Evolutionary conservation across 2,329 filamentous ascomycete genomes (phyloP).

Genomic region (Fusarium miscanthi): DNA sequence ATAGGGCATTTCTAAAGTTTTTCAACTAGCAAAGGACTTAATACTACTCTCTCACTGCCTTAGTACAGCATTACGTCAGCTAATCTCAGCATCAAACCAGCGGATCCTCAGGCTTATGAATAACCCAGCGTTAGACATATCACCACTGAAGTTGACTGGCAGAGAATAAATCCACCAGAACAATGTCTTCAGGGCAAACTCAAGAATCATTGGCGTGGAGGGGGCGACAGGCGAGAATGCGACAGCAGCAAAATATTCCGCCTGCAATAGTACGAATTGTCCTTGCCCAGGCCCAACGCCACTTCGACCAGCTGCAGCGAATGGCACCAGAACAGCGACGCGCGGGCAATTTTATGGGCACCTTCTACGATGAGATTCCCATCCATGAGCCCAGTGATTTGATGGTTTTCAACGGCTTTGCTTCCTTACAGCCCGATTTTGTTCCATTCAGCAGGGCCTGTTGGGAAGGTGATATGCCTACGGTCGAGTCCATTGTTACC

Average conservation of each 20-base stretch:
- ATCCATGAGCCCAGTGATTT: background rate
- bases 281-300: background rate
- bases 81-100: background rate
- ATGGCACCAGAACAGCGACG: background rate
- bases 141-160: background rate
- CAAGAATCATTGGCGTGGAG: background rate
- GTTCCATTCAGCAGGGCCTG: slow-evolving; percentile 21
- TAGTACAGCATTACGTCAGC: background rate
- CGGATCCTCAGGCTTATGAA: background rate
- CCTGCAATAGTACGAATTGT: background rate
- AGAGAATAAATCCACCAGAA: background rate
- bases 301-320: background rate
- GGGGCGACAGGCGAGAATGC: background rate
- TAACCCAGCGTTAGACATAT: background rate
- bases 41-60: background rate
- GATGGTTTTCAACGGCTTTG: background rate
- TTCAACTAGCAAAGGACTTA: background rate
- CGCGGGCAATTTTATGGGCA: background rate
- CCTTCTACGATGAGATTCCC: background rate
- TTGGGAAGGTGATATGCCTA: background rate
- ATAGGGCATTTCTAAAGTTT: accelerated
- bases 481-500: background rate
- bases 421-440: background rate
- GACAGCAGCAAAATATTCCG: background rate
- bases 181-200: background rate